Conservation (phyloP, 208 protist species). For the Spongospora subterranea region DNA sequence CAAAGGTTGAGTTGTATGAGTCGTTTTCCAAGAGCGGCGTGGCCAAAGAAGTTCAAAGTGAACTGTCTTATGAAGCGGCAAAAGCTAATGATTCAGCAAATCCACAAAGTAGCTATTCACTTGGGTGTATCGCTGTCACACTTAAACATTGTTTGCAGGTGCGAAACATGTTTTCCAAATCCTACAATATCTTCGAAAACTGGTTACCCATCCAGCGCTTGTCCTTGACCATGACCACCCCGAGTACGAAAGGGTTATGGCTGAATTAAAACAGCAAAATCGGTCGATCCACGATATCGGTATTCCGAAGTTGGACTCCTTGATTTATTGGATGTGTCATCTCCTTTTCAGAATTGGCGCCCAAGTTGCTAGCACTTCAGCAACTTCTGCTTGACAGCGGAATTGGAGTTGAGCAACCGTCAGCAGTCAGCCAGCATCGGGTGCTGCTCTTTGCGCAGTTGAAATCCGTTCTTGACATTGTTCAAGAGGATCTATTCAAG, state of each 20-base stretch:
- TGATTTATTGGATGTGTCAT: neutral
- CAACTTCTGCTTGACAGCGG: slow-evolving; percentile 80
- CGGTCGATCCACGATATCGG: slow-evolving; percentile 3
- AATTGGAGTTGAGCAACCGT: slow-evolving; percentile 70
- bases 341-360: slow-evolving; percentile 39
- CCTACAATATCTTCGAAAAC: slow-evolving; percentile 80
- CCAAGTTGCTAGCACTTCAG: slow-evolving; percentile 78
- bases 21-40: slow-evolving; percentile 23
- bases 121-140: neutral
- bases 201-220: slow-evolving; percentile 81
- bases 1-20: slow-evolving; percentile 38
- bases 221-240: slow-evolving; percentile 67
- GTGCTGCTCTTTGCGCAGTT: slow-evolving; percentile 83
- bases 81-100: neutral
- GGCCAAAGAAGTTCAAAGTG: neutral
- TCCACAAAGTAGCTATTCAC: neutral
- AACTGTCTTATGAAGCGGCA: neutral
- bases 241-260: slow-evolving; percentile 64
- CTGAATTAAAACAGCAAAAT: neutral
- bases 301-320: neutral
- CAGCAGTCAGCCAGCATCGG: slow-evolving; percentile 70
- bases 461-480: slow-evolving; percentile 78
- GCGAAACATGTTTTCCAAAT: slow-evolving; percentile 79
- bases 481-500: slow-evolving; percentile 77
- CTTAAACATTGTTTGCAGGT: neutral